Percentiles rank a stretch among this genome's conserved stretches.
Conservation (phyloP, 805 yeast species). For the Metschnikowia peoriensis region DNA sequence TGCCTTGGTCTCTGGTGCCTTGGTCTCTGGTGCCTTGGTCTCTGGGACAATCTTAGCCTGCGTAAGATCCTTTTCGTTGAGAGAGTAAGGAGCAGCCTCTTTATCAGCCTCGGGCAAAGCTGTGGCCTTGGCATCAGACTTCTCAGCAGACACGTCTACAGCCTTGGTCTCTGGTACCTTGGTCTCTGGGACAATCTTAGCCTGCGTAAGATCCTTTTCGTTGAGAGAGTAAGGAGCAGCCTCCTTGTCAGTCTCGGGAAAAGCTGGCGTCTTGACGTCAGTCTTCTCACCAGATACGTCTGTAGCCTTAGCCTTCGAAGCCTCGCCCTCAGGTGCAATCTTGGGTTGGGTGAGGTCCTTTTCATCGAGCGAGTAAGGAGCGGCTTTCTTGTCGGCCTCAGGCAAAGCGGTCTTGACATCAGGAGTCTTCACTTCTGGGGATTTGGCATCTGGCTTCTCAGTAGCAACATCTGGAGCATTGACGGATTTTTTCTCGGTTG, state of each 20-base stretch:
- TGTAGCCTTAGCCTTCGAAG: background rate
- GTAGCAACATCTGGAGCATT: background rate
- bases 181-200: background rate
- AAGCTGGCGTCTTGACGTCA: background rate
- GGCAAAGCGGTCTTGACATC: background rate
- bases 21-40: background rate
- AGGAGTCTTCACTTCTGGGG: background rate
- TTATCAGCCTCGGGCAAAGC: background rate
- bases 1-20: slow-evolving; percentile 1
- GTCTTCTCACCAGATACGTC: background rate
- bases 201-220: background rate
- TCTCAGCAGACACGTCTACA: background rate
- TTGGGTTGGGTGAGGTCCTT: background rate
- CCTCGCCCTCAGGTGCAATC: background rate
- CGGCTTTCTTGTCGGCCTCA: slow-evolving; percentile 4
- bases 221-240: too few relatives aligned
- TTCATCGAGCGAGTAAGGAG: too few relatives aligned
- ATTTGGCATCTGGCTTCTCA: background rate
- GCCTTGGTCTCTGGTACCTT: background rate
- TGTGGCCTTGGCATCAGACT: background rate
- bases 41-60: background rate
- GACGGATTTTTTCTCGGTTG: background rate
- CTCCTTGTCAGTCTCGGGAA: too few relatives aligned
- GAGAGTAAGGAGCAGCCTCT: slow-evolving; percentile 6
- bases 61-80: slow-evolving; percentile 4